A percentile compares a stretch with the other conserved stretches of the same genome.
phyloP scores from a whole-genome alignment of 2,329 filamentous ascomycete species.

The Conoideocrella luteorostrata region DNA sequence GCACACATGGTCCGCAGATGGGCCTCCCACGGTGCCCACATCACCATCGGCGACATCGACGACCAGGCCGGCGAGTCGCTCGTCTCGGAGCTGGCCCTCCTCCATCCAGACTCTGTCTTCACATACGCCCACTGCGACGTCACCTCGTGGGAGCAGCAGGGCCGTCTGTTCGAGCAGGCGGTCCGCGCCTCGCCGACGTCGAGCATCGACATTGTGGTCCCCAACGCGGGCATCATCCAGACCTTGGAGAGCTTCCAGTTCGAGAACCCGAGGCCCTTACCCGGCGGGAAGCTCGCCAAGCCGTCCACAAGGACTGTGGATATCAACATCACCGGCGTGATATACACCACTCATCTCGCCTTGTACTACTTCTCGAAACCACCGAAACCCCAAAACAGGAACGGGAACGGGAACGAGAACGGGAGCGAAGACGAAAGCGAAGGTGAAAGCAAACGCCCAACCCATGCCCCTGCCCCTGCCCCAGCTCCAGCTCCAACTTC shows the following conservation, averaged over 20 bases:
- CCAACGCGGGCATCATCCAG: slow-evolving; percentile 56
- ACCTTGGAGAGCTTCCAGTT: slow-evolving; percentile 29
- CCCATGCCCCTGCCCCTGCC: no score
- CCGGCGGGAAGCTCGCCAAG: slow-evolving; percentile 32
- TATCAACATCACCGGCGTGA: slow-evolving; percentile 57
- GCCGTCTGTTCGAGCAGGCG: slow-evolving; percentile 55
- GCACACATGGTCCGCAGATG: slow-evolving; percentile 47
- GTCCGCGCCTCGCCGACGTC: slow-evolving; percentile 45
- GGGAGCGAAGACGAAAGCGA: no score
- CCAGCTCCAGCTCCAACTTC: no score
- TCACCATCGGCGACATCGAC: slow-evolving; percentile 60
- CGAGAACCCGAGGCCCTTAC: slow-evolving; percentile 36
- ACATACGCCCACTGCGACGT: slow-evolving; percentile 59
- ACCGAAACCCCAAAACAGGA: no score
- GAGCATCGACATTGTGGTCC: slow-evolving; percentile 56
- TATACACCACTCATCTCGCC: slow-evolving; percentile 60
- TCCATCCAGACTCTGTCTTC: slow-evolving; percentile 33
- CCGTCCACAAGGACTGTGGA: slow-evolving; percentile 50
- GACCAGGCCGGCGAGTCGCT: slow-evolving; percentile 46
- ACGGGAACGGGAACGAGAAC: no score
- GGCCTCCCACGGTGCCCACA: slow-evolving; percentile 49
- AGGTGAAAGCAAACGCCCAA: no score
- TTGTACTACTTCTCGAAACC: slow-evolving; percentile 36
- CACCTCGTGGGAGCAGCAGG: slow-evolving; percentile 57
- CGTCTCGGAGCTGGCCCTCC: slow-evolving; percentile 42